A percentile compares a stretch with the other conserved stretches of the same genome.
These are phyloP conservation scores for Collybia nuda DNA, from an alignment of 768 basidiomycete species.

Conservation along the genomic window DNA sequence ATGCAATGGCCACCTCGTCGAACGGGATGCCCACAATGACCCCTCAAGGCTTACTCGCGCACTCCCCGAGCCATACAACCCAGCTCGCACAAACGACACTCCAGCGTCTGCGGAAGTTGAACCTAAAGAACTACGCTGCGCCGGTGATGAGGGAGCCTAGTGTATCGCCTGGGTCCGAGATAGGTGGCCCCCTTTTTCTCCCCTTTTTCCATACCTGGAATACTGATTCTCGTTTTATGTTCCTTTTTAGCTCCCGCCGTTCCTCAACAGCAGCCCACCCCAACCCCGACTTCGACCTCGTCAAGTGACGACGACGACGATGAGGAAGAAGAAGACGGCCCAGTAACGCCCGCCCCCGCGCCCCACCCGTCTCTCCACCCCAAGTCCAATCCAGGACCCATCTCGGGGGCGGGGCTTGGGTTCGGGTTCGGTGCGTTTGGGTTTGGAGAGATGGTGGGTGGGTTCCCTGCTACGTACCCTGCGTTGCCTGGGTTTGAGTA, in stretches of 20 bases:
- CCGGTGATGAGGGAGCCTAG: too few relatives aligned
- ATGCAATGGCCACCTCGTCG: too few relatives aligned
- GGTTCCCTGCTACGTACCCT: constrained; percentile 5
- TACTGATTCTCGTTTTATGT: too few relatives aligned
- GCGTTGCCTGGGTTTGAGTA: background rate
- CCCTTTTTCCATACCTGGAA: too few relatives aligned
- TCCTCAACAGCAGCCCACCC: too few relatives aligned
- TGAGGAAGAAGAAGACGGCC: background rate
- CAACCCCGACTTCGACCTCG: background rate
- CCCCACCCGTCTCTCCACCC: constrained; percentile 1
- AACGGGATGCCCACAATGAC: constrained; percentile 7
- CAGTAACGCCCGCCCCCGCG: too few relatives aligned
- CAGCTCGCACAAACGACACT: constrained; percentile 32
- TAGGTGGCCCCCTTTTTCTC: background rate
- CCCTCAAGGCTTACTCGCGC: background rate
- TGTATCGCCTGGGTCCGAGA: background rate
- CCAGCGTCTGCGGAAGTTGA: constrained; percentile 34
- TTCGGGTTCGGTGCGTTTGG: background rate
- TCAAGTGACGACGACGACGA: background rate
- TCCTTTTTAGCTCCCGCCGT: too few relatives aligned
- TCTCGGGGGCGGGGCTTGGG: too few relatives aligned
- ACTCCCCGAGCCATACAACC: constrained; percentile 6
- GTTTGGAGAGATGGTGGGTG: constrained; percentile 5
- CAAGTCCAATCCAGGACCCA: background rate
- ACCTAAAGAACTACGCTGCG: constrained; percentile 50